Percentiles rank a stretch among this genome's conserved stretches.
These are phyloP conservation scores for Wickerhamomyces strasburgensis DNA, from an alignment of 805 yeast species.

Conservation along the genomic window DNA sequence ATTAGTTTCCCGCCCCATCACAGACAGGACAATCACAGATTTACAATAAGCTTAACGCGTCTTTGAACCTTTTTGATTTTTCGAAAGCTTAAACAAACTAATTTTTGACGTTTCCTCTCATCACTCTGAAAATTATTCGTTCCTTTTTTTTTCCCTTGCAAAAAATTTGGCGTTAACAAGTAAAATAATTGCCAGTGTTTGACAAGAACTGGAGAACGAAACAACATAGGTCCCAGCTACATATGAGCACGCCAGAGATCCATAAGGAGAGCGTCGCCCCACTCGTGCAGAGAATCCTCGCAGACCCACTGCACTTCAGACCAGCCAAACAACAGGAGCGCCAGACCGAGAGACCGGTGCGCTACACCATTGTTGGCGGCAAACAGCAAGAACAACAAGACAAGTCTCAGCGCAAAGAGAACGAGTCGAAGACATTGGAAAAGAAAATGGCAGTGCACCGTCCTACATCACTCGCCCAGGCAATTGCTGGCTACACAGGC, in stretches of 20 bases:
- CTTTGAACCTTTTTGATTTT: no score
- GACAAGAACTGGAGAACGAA: no score
- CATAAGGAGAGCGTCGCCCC: conserved; percentile 39
- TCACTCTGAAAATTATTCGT: no score
- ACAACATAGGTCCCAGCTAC: no score
- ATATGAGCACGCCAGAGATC: conserved; percentile 23
- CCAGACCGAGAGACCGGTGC: conserved; percentile 39
- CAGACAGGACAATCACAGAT: no score
- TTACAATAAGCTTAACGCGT: no score
- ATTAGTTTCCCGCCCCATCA: no score
- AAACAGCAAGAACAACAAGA: conserved; percentile 7
- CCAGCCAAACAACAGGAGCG: conserved; percentile 54
- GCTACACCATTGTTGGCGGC: conserved; percentile 36
- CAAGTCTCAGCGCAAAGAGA: conserved; percentile 9
- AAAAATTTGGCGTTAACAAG: no score
- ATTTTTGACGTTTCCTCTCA: no score
- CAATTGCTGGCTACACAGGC: conserved; percentile 24
- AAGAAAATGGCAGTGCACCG: conserved; percentile 4
- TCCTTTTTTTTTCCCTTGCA: no score
- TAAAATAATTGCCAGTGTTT: no score
- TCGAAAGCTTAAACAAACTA: no score
- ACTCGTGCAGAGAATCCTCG: conserved; percentile 55
- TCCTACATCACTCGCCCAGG: conserved; percentile 23
- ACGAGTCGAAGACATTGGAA: neutral
- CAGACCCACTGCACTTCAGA: conserved; percentile 59